Evolutionary conservation across 108 stramenopile species (phyloP), one percentile per base, ranked within the genome.

Genomic region (Hondaea fermentalgiana): DNA sequence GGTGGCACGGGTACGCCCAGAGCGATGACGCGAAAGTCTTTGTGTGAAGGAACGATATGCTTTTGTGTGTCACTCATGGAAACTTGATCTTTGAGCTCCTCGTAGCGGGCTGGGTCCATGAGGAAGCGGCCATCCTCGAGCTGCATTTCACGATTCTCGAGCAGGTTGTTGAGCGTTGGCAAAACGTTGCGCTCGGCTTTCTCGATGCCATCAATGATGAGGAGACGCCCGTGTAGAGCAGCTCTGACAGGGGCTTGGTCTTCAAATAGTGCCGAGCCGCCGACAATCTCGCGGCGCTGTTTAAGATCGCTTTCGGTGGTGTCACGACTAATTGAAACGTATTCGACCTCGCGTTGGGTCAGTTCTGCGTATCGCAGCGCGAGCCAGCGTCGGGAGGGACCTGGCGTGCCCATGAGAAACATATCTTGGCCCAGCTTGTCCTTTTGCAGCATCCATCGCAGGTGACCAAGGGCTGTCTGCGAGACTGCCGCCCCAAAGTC

Each of bases 361-460:
- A 97, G 88, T 83, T 94, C 93, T 1, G 95, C 95, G 87, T 95
- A 97, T 35, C 91, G 60, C 17, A 96, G 35, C 25, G 92, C 91
- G 19, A 96, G 89, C 59, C 92, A 91, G 47, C 97, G 91, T 45
- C 95, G 93, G 88, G 91, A 90, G 23, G 94, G 91, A 25, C 89
- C 89, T 5, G 96, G 95, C 58, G 93, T 88, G 29, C 95, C 95
- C n/a, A 96, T 45, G 35, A 97, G 88, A 0, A 95, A 90, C 71
- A 95, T 92, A 88, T 97, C 96, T 88, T 97, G 97, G 28, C 88
- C 60, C 57, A 96, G 53, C 16, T 92, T 88, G 90, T 97, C 96
- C 92, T 97, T 97, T 72, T 95, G 93, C 89, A 95, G 87, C 95
- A 97, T 95, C 96, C 96, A 97, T 59, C 92, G 92, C 87, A 97